Evolutionary conservation across 495 filamentous ascomycete species (phyloP).

Genomic region (Lindgomyces ingoldianus): DNA sequence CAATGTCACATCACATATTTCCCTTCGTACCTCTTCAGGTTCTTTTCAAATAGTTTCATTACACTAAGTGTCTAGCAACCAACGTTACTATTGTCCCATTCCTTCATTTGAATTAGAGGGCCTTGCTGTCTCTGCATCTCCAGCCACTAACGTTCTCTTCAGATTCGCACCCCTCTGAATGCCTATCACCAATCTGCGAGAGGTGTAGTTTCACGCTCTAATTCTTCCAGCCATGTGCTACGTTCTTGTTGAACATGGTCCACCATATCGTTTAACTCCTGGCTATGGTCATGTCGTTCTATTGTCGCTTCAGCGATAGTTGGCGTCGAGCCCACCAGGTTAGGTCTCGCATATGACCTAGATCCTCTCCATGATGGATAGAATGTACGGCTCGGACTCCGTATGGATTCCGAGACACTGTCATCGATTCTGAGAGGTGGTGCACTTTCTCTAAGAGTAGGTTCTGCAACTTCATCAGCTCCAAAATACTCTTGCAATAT

Average conservation of each 20-base stretch:
- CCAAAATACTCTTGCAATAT: not conserved
- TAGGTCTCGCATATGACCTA: not conserved
- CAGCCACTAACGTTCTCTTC: no score
- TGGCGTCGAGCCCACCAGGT: not conserved
- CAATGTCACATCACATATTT: no score
- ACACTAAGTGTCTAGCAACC: no score
- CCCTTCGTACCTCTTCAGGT: no score
- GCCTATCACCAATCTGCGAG: no score
- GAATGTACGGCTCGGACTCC: not conserved
- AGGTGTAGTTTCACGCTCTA: not conserved
- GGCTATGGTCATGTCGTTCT: not conserved
- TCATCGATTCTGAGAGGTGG: not conserved
- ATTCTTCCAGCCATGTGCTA: not conserved
- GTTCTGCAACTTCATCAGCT: not conserved
- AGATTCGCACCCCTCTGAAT: no score
- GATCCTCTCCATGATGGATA: not conserved
- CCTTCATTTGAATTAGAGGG: no score
- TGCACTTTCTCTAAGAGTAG: not conserved
- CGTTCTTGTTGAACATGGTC: not conserved
- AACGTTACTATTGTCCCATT: no score
- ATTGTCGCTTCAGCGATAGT: not conserved
- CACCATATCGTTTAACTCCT: not conserved
- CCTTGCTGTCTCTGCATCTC: no score
- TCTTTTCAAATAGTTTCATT: no score
- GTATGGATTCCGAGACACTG: not conserved